Evolutionary conservation across 2,329 filamentous ascomycete genomes (phyloP).

Genomic region (Chrysoporthe cubensis): DNA sequence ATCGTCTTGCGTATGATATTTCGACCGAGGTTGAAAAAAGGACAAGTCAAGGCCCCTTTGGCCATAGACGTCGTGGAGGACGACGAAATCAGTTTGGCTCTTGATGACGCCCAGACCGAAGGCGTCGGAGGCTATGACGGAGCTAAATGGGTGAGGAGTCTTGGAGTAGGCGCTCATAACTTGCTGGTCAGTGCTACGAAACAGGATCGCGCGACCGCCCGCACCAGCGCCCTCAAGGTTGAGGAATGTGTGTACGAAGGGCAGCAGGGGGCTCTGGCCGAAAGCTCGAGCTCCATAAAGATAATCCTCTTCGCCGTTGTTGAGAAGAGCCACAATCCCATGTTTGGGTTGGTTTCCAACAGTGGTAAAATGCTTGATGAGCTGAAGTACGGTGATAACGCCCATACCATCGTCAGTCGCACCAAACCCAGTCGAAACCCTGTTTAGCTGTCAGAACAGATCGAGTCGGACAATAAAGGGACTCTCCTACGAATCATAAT

Average conservation of each 20-base stretch:
- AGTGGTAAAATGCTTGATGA: slow-evolving; percentile 83
- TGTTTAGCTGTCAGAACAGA: slow-evolving; percentile 19
- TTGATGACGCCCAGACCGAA: slow-evolving; percentile 79
- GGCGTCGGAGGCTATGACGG: slow-evolving; percentile 79
- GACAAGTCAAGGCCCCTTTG: slow-evolving; percentile 89
- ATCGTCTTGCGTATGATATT: slow-evolving; percentile 92
- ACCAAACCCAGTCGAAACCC: slow-evolving; percentile 85
- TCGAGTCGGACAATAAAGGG: not conserved
- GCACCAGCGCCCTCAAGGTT: slow-evolving; percentile 96
- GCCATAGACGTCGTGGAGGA: slow-evolving; percentile 78
- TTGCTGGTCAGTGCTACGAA: slow-evolving; percentile 85
- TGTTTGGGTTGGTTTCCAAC: slow-evolving; percentile 72
- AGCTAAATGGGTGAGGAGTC: slow-evolving; percentile 78
- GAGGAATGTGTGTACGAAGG: slow-evolving; percentile 83
- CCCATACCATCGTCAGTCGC: slow-evolving; percentile 94
- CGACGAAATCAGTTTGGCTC: slow-evolving; percentile 87
- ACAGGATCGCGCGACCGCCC: slow-evolving; percentile 84
- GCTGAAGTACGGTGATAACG: slow-evolving; percentile 81
- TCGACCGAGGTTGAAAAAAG: slow-evolving; percentile 82
- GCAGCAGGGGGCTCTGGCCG: slow-evolving; percentile 78
- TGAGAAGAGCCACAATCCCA: slow-evolving; percentile 83
- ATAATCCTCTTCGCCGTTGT: slow-evolving; percentile 95
- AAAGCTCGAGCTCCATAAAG: slow-evolving; percentile 87
- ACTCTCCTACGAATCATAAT: slow-evolving; percentile 72
- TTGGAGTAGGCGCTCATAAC: slow-evolving; percentile 78